Conservation (phyloP, 148 eudicot species). For the Chenopodium album region DNA sequence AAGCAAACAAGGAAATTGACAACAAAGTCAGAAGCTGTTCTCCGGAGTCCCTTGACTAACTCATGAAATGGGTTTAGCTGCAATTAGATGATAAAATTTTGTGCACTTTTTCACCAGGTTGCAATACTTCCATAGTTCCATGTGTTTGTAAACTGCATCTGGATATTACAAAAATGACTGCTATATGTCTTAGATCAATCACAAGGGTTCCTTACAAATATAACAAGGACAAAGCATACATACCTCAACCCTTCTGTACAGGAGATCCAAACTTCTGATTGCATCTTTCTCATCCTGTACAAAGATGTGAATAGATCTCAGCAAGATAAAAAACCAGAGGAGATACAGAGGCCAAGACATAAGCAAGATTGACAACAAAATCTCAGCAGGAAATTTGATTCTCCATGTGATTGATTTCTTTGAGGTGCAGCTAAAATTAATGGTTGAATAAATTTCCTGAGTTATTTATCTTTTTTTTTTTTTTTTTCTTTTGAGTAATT, state of each 20-base stretch:
- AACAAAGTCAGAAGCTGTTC: background rate
- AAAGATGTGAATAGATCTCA: conserved; percentile 13
- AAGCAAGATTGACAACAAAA: background rate
- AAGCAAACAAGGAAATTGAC: background rate
- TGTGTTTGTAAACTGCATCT: background rate
- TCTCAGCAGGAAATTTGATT: background rate
- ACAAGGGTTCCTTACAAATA: background rate
- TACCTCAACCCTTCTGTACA: conserved; percentile 99
- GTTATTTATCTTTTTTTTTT: background rate
- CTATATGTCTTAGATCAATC: background rate
- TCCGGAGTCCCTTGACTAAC: background rate
- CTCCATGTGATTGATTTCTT: background rate
- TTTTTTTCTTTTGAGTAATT: background rate
- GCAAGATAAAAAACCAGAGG: background rate
- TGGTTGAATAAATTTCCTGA: background rate
- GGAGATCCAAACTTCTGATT: conserved; percentile 90
- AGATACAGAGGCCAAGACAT: conserved; percentile 4
- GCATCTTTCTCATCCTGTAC: conserved; percentile 92
- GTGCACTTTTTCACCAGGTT: background rate
- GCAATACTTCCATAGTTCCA: background rate
- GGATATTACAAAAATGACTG: background rate
- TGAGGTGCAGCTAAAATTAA: background rate
- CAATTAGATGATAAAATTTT: background rate
- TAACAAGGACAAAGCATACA: conserved; percentile 30
- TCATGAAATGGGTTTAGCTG: background rate